Evolutionary conservation across 176 grass and related monocot species (phyloP), one percentile per base, ranked within the genome.

Genomic region (Juncus inflexus): DNA sequence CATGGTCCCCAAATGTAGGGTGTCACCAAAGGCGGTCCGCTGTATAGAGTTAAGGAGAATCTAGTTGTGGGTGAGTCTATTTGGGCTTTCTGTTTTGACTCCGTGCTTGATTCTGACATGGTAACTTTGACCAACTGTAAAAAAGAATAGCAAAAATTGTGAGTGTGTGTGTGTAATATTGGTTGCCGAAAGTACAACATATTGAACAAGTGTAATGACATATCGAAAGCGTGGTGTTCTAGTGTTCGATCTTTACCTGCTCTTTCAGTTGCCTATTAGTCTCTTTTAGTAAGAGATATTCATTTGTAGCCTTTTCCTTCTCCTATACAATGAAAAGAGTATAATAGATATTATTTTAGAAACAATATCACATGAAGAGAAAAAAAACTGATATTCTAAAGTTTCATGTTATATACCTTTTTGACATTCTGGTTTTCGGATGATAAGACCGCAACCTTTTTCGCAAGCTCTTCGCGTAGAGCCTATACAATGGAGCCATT

Each of bases 361-460:
- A 47, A 47, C 1, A 47, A 9, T 47, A 9, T 47, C 4, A 47
- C 43, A 47, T 47, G 43, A 47, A 28, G 19, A 28, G 19, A 28
- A 28, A 28, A 28, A 28, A 28, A 28, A 28, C 0, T 28, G 19
- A 28, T 28, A 28, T 28, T 28, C 19, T 28, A 28, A 28, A 28
- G 19, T 28, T 28, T 28, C 19, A 28, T 28, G 19, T 28, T 28
- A 28, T 28, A 28, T 76, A 96, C 94, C 85, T 75, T 86, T 58
- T 83, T 90, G 72, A 99, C 89, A 51, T 59, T 77, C 77, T 90
- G 75, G 76, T 99, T 99, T 67, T 90, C 80, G 0, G 69, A 81
- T 3, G 80, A 89, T 19, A 99, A 73, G 56, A 83, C 82, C 3
- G 77, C 82, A 4, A 86, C 85, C 15, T 92, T 89, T 56, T 64